These are phyloP conservation scores for Olyra latifolia DNA, from an alignment of 176 grass and related monocot species.

Conservation along the genomic window DNA sequence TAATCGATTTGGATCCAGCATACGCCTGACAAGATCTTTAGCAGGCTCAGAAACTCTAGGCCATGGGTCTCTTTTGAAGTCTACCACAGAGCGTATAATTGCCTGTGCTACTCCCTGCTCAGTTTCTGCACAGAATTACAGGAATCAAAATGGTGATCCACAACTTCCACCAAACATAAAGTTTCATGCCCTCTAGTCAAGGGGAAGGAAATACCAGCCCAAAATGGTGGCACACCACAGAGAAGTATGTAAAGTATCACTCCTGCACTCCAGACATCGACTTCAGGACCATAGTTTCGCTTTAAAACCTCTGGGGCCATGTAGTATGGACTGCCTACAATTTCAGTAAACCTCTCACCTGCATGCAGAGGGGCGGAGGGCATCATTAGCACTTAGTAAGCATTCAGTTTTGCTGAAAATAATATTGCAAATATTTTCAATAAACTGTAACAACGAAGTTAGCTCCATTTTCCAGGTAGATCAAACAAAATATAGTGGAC, in stretches of 20 bases:
- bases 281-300: constrained; percentile 92
- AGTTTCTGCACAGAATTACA: constrained; percentile 57
- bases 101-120: constrained; percentile 96
- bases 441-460: constrained; percentile 8
- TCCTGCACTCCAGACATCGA: constrained; percentile 99
- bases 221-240: constrained; percentile 95
- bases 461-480: constrained; percentile 26
- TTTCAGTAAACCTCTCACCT: constrained; percentile 91
- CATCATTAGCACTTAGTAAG: neutral
- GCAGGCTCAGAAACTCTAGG: constrained; percentile 87
- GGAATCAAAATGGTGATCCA: constrained; percentile 19
- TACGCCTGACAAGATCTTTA: constrained; percentile 90
- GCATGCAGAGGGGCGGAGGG: constrained; percentile 27
- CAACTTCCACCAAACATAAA: constrained; percentile 1
- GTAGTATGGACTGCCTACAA: constrained; percentile 98
- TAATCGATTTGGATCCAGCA: constrained; percentile 86
- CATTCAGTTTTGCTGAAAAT: constrained; percentile 10
- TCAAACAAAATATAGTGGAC: neutral
- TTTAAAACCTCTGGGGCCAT: constrained; percentile 99
- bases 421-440: neutral
- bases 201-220: constrained; percentile 66
- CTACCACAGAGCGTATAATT: constrained; percentile 80
- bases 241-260: constrained; percentile 98
- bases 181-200: neutral
- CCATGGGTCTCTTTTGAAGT: constrained; percentile 98